Percentiles rank a stretch among this genome's conserved stretches.
Evolutionary conservation across 306 rosid genomes (phyloP).

Genomic region (Castanea crenata): DNA sequence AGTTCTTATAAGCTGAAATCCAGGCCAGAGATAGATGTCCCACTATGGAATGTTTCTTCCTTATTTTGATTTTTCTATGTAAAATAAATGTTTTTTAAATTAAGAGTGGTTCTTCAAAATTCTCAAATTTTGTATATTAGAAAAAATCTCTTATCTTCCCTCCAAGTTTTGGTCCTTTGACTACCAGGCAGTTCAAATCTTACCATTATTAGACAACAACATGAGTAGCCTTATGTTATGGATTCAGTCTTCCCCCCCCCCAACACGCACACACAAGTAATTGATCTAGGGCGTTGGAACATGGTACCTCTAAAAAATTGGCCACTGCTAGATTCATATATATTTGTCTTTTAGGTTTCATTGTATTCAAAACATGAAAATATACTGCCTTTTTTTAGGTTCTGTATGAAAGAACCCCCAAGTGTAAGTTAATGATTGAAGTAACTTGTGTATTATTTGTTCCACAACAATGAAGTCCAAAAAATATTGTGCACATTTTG

Average conservation of each 20-base stretch:
- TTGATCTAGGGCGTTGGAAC: not conserved
- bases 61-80: not conserved
- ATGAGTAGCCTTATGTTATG: not conserved
- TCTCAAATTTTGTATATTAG: not conserved
- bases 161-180: not conserved
- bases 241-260: not conserved
- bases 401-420: not conserved
- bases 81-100: not conserved
- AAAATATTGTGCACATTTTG: not conserved
- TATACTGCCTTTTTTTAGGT: not conserved
- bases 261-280: not conserved
- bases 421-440: not conserved
- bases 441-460: not conserved
- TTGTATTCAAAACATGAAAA: not conserved
- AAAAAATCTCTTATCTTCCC: not conserved
- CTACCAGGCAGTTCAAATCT: not conserved
- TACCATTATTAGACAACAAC: not conserved
- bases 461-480: not conserved
- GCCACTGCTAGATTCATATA: not conserved
- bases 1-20: not conserved
- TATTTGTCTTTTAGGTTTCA: not conserved
- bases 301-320: not conserved
- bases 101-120: not conserved
- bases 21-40: not conserved
- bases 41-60: not conserved